Evolutionary conservation across 1,284 basidiomycete species (phyloP), one percentile per base, ranked within the genome.

Genomic region (Laetiporus sulphureus): DNA sequence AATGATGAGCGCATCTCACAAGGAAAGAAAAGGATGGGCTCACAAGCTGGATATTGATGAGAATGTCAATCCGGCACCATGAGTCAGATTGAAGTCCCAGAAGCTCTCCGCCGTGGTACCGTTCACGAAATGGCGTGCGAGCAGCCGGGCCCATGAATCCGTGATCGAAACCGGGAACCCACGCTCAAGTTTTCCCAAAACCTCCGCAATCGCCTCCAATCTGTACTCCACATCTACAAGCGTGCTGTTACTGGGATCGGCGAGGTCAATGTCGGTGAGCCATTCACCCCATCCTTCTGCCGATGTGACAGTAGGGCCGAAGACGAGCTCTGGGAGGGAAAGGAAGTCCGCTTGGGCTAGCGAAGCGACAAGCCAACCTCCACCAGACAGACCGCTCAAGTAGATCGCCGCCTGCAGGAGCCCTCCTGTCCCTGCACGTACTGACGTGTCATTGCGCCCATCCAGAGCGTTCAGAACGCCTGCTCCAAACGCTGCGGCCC

Each of bases 381-480:
- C 58, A 19, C 75, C 75, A 0, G 67, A 71, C 3, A 72, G 56
- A 3, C 66, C 70, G 1, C 66, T 32, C 21, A 72, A 39, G 52
- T 73, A 74, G 2, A 62, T 61, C 3, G 67, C 57, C 2, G 63
- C 49, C 49, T 77, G 75, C 15, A 78, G 60, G 4, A 77, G 49
- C 0, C 75, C 76, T 0, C 72, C 76, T 0, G 64, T 64, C 0
- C 74, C 76, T 0, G 55, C 62, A 2, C 31, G 36, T 5, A 49
- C 59, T 0, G 72, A 62, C 0, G 71, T 63, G 4, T 52, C 18
- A 43, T 78, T 76, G 13, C 75, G 53, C 5, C 55, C 69, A 47
- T 79, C 77, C 20, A 78, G 49, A 2, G 69, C 68, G 37, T 68
- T 69, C 27, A 77, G 48, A 4, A 72, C 60, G 1, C 69, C 75